Base-by-base conservation (phyloP, 345 rosid genomes). In the Hibiscus trionum region DNA sequence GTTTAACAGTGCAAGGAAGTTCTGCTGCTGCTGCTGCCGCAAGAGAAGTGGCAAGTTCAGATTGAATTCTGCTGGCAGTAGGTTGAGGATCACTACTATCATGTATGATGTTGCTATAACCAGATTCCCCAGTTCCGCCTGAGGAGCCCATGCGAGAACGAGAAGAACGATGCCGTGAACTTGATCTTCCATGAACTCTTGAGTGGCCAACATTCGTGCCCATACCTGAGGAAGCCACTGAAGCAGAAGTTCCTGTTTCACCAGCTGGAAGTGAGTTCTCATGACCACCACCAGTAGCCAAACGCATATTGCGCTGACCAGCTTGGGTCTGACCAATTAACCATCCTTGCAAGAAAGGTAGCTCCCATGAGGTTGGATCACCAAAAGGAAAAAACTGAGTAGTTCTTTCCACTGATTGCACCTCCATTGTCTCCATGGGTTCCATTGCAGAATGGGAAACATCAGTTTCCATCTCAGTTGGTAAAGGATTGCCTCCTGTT, bases 311-410 rank as follows among this genome's bases (percentile, higher is more conserved):
- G 52, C 58, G 75, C 27, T 80, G 75, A 12, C 82, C 85, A 72
- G 89, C 90, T 77, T 86, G 92, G 72, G 80, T 86, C 70, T 86
- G 90, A 58, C 90, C 89, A 58, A 88, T 78, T 50, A 90, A 77
- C 92, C 90, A 90, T 70, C 95, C 89, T 64, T 88, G 95, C 82
- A 86, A 74, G 76, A 88, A 86, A 44, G 90, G 87, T 21, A 88
- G 78, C 73, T 88, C 95, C 90, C 92, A 87, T 74, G 77, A 73
- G 61, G 85, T 78, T 52, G 88, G 83, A 62, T 86, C 88, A 14
- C 85, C 79, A 61, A 84, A 78, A 35, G 87, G 80, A 31, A 84
- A 79, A 71, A 77, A 56, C 63, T 82, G 85, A 75, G 72, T 61
- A 49, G 78, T 79, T 77, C 83, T 82, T 71, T 78, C 88, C 58